Evolutionary conservation across 495 filamentous ascomycete species (phyloP).

Genomic region (Aspergillus taichungensis): DNA sequence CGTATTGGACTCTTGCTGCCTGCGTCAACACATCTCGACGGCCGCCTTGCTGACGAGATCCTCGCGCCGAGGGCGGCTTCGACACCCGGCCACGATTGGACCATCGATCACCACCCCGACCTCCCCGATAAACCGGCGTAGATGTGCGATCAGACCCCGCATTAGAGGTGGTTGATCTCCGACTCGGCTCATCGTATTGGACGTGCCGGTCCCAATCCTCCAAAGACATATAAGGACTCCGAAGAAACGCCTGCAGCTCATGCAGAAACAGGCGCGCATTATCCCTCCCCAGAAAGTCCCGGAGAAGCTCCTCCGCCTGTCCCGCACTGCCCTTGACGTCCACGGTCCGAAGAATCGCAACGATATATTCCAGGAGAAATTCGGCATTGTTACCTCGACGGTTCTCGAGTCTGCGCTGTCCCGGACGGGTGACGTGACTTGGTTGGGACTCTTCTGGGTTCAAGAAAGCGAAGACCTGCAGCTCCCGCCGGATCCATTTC

Average conservation of each 20-base stretch:
- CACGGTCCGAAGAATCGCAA: slow-evolving; percentile 81
- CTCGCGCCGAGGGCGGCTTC: slow-evolving; percentile 12
- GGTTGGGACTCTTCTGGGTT: slow-evolving; percentile 24
- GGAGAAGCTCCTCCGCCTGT: slow-evolving; percentile 80
- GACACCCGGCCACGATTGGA: slow-evolving; percentile 18
- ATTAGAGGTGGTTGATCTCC: not conserved
- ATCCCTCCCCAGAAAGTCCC: slow-evolving; percentile 73
- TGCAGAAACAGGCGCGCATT: slow-evolving; percentile 77
- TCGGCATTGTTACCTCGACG: slow-evolving; percentile 69
- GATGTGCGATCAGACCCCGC: slow-evolving; percentile 9
- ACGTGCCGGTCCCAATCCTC: slow-evolving; percentile 76
- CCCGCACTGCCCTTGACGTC: slow-evolving; percentile 81
- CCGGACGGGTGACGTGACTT: slow-evolving; percentile 20
- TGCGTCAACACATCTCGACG: slow-evolving; percentile 14
- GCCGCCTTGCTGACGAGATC: slow-evolving; percentile 4
- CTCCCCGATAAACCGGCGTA: slow-evolving; percentile 16
- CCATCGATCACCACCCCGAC: slow-evolving; percentile 6
- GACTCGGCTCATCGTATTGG: slow-evolving; percentile 47
- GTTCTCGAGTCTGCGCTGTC: slow-evolving; percentile 28
- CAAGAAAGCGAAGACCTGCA: slow-evolving; percentile 80
- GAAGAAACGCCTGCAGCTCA: slow-evolving; percentile 70
- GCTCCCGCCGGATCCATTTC: slow-evolving; percentile 78
- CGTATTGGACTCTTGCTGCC: slow-evolving; percentile 21
- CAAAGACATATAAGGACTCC: slow-evolving; percentile 63
- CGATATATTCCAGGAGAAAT: slow-evolving; percentile 81